Base-by-base conservation (phyloP, 306 rosid genomes). In the Echinosophora koreensis region DNA sequence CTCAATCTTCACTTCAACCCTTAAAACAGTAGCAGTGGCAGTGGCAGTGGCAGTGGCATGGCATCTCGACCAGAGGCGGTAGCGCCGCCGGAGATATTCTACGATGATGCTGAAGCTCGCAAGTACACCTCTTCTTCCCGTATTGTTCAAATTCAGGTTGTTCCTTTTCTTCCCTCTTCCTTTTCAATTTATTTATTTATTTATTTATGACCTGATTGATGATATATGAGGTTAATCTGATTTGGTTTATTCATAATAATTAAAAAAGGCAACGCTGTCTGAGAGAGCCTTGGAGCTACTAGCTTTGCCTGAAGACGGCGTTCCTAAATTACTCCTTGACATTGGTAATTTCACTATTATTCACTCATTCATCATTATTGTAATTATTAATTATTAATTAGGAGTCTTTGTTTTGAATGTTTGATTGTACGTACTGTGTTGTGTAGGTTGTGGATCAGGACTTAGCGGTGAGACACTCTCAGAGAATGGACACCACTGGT, bases 41-140 rank as follows among this genome's bases (percentile, higher is more conserved):
- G n/a, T n/a, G n/a, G n/a, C n/a, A n/a, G n/a, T n/a, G n/a, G n/a
- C 22, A 22, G 22, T 22, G 44, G 9, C 11, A 44, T 90, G 95
- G 81, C 88, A 70, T 85, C 96, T 1, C 70, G 99, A 81, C 99
- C 97, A 6, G 99, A 95, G 87, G 80, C 83, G 13, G 84, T 87
- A 57, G 97, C 97, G 57, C 98, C 98, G 15, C 98, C 98, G 8
- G 98, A 95, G 89, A 88, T 95, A 11, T 95, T 95, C 96, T 95
- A 95, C 80, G 89, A 92, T 49, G 93, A 92, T 4, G 66, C 71
- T 0, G 95, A 90, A 75, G 97, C 97, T 66, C 96, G 98, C 58
- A 95, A 90, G 57, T 92, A 95, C 85, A 92, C 98, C 0, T 91
- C 97, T 62, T 92, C 96, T 75, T 95, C 98, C 8, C 93, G 97